Conservation (phyloP, 75 land plant species). For the Picea sitchensis region DNA sequence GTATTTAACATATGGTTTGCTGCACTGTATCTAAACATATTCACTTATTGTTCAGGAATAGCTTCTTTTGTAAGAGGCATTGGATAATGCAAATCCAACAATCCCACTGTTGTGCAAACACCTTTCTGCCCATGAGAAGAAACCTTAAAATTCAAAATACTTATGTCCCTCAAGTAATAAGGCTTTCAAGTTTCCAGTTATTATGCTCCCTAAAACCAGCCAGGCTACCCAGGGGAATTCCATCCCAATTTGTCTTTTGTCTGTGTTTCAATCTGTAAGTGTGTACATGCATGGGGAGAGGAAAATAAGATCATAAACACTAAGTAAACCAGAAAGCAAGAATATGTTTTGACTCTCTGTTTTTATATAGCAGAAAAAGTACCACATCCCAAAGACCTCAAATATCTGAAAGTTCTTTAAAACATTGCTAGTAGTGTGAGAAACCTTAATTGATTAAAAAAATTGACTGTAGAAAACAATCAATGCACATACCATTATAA, state of each 20-base stretch:
- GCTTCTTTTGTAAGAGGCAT: too few relatives aligned
- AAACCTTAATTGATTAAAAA: neutral
- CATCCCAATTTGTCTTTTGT: neutral
- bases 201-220: neutral
- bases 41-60: too few relatives aligned
- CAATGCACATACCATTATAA: neutral
- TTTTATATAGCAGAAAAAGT: neutral
- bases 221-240: neutral
- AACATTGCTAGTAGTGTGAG: neutral
- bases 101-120: too few relatives aligned
- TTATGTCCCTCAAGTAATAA: neutral
- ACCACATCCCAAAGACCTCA: neutral
- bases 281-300: neutral
- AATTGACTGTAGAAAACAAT: neutral
- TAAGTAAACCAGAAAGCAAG: neutral
- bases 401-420: neutral
- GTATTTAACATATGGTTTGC: too few relatives aligned
- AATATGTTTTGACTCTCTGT: neutral
- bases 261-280: neutral
- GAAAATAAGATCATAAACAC: neutral
- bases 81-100: too few relatives aligned
- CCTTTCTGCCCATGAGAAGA: too few relatives aligned
- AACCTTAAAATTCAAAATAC: neutral
- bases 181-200: conserved; percentile 1
- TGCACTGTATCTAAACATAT: too few relatives aligned